A percentile compares a stretch with the other conserved stretches of the same genome.
phyloP scores from a whole-genome alignment of 225 moss, liverwort and hornwort genomes.

The Thuidium tamariscinum region DNA sequence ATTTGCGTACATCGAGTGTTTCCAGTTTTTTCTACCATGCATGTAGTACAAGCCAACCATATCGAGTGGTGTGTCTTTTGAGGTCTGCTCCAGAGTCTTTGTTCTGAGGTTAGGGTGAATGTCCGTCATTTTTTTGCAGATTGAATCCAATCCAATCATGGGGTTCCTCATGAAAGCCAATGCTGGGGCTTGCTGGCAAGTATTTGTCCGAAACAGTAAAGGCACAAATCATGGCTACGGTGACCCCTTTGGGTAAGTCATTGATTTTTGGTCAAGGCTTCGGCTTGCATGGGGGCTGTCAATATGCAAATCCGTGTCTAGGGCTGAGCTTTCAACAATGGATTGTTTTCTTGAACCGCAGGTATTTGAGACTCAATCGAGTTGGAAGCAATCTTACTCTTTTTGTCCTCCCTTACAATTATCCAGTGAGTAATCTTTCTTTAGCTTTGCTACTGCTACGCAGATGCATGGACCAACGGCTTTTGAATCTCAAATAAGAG shows the following conservation, averaged over 20 bases:
- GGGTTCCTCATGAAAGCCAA: slow-evolving; percentile 77
- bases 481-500: not conserved
- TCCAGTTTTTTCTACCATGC: not conserved
- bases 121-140: slow-evolving; percentile 29
- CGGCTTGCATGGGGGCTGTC: not conserved
- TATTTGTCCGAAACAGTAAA: slow-evolving; percentile 82
- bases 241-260: slow-evolving; percentile 88
- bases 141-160: slow-evolving; percentile 89
- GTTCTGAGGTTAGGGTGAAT: not conserved
- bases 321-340: not conserved
- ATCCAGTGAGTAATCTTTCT: not conserved
- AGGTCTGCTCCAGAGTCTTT: not conserved
- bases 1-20: not conserved
- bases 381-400: not conserved
- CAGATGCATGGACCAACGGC: not conserved
- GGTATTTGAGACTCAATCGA: slow-evolving; percentile 93
- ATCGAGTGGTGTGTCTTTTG: not conserved
- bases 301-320: not conserved
- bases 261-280: not conserved
- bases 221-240: slow-evolving; percentile 89
- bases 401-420: not conserved
- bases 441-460: not conserved
- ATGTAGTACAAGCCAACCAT: not conserved
- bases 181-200: slow-evolving; percentile 92
- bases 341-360: slow-evolving; percentile 1